A percentile compares a stretch with the other conserved stretches of the same genome.
Evolutionary conservation across 208 protist species (phyloP).

Genomic region (Trypanosoma platydactyli): DNA sequence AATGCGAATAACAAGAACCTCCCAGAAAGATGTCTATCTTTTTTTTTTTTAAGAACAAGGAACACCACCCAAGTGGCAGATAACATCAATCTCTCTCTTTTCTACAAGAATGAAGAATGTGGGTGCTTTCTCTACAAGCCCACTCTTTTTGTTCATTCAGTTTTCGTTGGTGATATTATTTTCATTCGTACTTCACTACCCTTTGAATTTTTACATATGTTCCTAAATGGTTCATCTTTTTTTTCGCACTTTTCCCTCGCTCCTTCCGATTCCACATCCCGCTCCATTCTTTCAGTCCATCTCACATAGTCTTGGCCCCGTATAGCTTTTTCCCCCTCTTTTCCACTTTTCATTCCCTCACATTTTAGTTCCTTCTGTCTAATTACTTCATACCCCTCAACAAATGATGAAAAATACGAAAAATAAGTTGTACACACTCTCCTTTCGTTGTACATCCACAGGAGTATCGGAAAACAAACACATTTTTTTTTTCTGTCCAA

Average conservation of each 20-base stretch:
- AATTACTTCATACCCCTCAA: conserved; percentile 2
- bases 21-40: not conserved
- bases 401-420: not conserved
- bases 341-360: not conserved
- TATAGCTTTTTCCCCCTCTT: conserved; percentile 1
- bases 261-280: not conserved
- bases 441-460: conserved; percentile 1
- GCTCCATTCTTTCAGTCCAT: not conserved
- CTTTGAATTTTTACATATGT: conserved; percentile 4
- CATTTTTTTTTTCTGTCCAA: not conserved
- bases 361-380: not conserved
- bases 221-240: conserved; percentile 7
- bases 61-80: not conserved
- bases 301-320: not conserved
- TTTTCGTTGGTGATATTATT: conserved; percentile 5
- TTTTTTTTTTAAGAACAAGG: not conserved
- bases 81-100: not conserved
- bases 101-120: too few species aligned
- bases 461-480: not conserved
- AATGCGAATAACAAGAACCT: not conserved
- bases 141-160: conserved; percentile 6
- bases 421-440: conserved; percentile 1
- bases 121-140: conserved; percentile 11
- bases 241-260: not conserved
- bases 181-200: conserved; percentile 4